Base-by-base conservation (phyloP, 345 rosid species). In the Zanthoxylum bungeanum region DNA sequence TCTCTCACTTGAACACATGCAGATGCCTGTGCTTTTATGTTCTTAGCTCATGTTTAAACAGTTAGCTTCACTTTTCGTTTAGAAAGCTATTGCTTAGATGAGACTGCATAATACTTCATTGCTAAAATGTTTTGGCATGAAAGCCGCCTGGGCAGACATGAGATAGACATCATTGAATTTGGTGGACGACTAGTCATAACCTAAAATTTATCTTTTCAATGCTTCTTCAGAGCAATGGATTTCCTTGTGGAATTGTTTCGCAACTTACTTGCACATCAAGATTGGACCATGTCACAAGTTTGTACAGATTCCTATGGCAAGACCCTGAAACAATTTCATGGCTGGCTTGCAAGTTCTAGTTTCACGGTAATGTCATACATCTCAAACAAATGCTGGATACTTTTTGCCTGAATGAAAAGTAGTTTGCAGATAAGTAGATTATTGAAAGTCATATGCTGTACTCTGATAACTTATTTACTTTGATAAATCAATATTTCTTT, bases 271-370 rank as follows among this genome's bases (percentile, higher is more conserved):
- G 66, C 81, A 61, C 96, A 92, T 82, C 80, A 83, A 71, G 98
- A 95, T 63, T 90, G 97, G 99, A 73, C 96, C 37, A 95, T 95
- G 99, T 31, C 93, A 42, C 97, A 92, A 80, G 90, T 89, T 69
- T 91, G 96, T 73, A 79, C 85, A 22, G 93, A 95, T 68, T 85
- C 99, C 40, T 95, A 95, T 75, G 77, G 79, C 59, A 95, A 95
- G 77, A 95, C 97, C 24, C 89, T 95, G 71, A 90, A 95, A 79
- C 89, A 85, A 76, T 95, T 83, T 79, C 99, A 92, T 40, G 98
- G 99, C 79, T 95, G 97, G 98, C 84, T 92, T 57, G 97, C 99
- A 59, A 90, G 98, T 83, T 89, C 99, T 68, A 87, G 86, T 86
- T 92, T 89, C 85, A 75, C 88, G 14, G 99, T 84, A 86, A 75